Evolutionary conservation across 495 filamentous ascomycete species (phyloP).

Genomic region (Schizothecium vesticola): DNA sequence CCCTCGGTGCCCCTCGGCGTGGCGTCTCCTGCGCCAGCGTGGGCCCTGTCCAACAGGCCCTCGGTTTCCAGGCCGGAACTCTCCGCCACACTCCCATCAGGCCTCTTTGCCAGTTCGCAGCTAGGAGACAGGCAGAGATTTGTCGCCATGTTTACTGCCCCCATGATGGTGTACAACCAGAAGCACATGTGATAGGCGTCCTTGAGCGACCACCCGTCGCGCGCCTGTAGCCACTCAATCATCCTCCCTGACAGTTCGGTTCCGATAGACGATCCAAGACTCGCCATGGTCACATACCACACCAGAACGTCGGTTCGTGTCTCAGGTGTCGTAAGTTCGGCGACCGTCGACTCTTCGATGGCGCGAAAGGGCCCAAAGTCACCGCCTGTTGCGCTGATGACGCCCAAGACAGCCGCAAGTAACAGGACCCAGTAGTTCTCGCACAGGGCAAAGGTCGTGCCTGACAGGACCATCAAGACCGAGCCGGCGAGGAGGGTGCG

Average conservation of each 20-base stretch:
- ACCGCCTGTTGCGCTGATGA: conserved; percentile 73
- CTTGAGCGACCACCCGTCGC: conserved; percentile 29
- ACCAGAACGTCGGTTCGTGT: conserved; percentile 69
- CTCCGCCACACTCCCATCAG: neutral
- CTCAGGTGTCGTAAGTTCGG: conserved; percentile 61
- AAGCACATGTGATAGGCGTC: conserved; percentile 39
- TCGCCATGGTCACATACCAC: conserved; percentile 64
- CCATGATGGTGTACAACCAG: conserved; percentile 34
- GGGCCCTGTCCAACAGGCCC: conserved; percentile 4
- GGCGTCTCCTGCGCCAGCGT: neutral
- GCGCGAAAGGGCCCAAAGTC: conserved; percentile 82
- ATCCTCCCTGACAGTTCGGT: conserved; percentile 35
- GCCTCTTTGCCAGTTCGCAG: conserved; percentile 31
- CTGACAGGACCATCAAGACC: conserved; percentile 61
- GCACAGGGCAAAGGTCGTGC: conserved; percentile 59
- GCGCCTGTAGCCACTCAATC: conserved; percentile 27
- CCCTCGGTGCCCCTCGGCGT: neutral
- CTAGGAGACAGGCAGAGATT: conserved; percentile 28
- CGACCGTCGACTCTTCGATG: conserved; percentile 74
- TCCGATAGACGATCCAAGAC: conserved; percentile 27
- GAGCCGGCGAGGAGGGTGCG: conserved; percentile 62
- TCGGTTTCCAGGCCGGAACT: conserved; percentile 7
- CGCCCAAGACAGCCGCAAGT: conserved; percentile 69
- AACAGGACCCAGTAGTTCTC: conserved; percentile 73
- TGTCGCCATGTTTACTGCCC: conserved; percentile 29